These are phyloP conservation scores for Acorus gramineus DNA, from an alignment of 106 monocot genomes.

Conservation along the genomic window DNA sequence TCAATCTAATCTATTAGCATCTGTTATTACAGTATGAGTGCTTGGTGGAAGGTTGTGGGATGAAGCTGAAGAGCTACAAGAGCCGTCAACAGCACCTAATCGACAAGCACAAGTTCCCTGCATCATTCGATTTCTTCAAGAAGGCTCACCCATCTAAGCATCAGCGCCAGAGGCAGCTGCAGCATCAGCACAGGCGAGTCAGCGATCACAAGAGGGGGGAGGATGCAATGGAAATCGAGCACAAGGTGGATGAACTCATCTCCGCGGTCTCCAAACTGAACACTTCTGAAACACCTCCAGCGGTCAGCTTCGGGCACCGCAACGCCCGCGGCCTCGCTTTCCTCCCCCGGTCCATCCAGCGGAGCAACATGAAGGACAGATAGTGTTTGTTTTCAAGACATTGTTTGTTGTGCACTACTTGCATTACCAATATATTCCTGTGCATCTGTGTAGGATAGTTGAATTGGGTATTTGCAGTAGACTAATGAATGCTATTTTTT, in stretches of 20 bases:
- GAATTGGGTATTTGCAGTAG: too few relatives aligned
- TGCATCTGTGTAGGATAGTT: too few relatives aligned
- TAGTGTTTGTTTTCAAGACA: too few relatives aligned
- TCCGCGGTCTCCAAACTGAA: conserved; percentile 70
- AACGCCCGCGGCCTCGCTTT: conserved; percentile 51
- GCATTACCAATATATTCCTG: too few relatives aligned
- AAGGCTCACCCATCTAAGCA: conserved; percentile 65
- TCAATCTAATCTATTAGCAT: too few relatives aligned
- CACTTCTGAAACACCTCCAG: conserved; percentile 53
- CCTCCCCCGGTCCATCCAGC: conserved; percentile 52
- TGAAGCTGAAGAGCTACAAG: conserved; percentile 79
- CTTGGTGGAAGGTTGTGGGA: conserved; percentile 86
- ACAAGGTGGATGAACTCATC: conserved; percentile 53
- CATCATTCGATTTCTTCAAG: conserved; percentile 74
- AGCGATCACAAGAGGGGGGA: conserved; percentile 1
- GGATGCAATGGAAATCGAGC: conserved; percentile 40
- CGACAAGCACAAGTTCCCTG: conserved; percentile 81
- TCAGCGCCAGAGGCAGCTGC: conserved; percentile 27
- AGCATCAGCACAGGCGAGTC: conserved; percentile 28
- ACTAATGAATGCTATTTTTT: too few relatives aligned
- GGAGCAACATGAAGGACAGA: conserved; percentile 19
- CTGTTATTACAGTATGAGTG: conserved; percentile 63
- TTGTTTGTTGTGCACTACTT: too few relatives aligned
- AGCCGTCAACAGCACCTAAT: conserved; percentile 76
- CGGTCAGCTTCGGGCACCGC: conserved; percentile 63